Evolutionary conservation across 169 alveolate genomes (phyloP).

Genomic region (Plasmodium falciparum): DNA sequence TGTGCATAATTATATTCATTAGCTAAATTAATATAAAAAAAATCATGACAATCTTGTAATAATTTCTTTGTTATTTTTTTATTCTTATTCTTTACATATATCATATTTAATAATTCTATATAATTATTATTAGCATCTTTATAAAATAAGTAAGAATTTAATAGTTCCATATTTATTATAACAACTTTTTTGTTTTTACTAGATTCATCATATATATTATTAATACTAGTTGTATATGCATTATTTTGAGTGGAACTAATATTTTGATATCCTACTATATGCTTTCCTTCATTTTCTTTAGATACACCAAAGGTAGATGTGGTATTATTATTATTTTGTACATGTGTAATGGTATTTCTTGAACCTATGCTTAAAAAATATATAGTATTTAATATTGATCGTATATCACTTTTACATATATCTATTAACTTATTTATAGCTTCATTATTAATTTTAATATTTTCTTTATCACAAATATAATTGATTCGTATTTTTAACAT

Average conservation of each 20-base stretch:
- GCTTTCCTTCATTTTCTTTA: too few species aligned
- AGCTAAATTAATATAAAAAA: conserved; percentile 27
- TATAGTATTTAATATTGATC: conserved; percentile 76
- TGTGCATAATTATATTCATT: conserved; percentile 51
- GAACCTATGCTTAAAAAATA: conserved; percentile 50
- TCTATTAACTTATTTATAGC: conserved; percentile 80
- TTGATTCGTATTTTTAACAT: conserved; percentile 77
- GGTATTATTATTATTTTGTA: conserved; percentile 13
- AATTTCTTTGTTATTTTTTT: conserved; percentile 21
- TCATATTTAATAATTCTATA: conserved; percentile 37
- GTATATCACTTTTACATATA: conserved; percentile 80
- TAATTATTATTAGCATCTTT: conserved; percentile 61
- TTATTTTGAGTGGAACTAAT: neutral
- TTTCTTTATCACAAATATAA: conserved; percentile 80
- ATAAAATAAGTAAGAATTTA: conserved; percentile 32
- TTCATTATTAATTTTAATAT: conserved; percentile 72
- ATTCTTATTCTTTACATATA: conserved; percentile 61
- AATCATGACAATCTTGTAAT: conserved; percentile 19
- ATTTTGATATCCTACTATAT: too few species aligned
- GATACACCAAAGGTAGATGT: too few species aligned
- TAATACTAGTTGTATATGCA: neutral
- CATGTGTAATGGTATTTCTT: neutral
- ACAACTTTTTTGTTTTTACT: neutral
- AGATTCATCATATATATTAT: neutral
- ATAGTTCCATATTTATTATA: conserved; percentile 6